Percentiles rank a stretch among this genome's conserved stretches.
phyloP scores from a whole-genome alignment of 768 basidiomycete species.

The Tricholoma furcatifolium region DNA sequence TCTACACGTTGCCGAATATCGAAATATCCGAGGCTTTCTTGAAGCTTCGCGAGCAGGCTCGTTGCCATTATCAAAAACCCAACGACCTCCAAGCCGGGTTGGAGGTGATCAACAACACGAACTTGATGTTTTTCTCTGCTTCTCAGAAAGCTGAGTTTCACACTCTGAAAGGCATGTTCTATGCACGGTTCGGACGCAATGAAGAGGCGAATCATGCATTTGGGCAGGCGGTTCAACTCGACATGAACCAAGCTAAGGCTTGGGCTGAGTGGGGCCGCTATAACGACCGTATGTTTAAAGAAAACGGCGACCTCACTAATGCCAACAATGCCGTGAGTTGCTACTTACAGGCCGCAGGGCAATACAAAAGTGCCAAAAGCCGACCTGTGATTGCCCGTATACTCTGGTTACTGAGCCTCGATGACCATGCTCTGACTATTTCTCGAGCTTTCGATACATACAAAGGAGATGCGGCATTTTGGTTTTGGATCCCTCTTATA shows the following conservation, averaged over 20 bases:
- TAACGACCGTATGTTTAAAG: constrained; percentile 92
- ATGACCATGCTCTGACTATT: constrained; percentile 71
- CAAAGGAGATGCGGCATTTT: constrained; percentile 93
- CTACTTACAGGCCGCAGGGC: constrained; percentile 94
- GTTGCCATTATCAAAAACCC: constrained; percentile 95
- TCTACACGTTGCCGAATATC: constrained; percentile 98
- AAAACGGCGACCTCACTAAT: constrained; percentile 71
- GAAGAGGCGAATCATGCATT: constrained; percentile 93
- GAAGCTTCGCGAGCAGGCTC: constrained; percentile 97
- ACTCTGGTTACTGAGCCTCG: constrained; percentile 94
- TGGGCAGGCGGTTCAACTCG: constrained; percentile 93
- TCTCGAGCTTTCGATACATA: constrained; percentile 89
- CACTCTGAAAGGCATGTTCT: constrained; percentile 98
- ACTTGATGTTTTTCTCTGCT: constrained; percentile 94
- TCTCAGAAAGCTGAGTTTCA: constrained; percentile 98
- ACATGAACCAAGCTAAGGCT: constrained; percentile 91
- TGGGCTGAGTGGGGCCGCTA: constrained; percentile 99
- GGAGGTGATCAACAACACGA: constrained; percentile 99
- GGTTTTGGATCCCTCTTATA: constrained; percentile 99
- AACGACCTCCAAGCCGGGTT: constrained; percentile 91
- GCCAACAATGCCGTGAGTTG: constrained; percentile 95
- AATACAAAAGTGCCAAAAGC: constrained; percentile 92
- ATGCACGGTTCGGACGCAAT: constrained; percentile 78
- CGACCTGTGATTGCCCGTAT: constrained; percentile 89
- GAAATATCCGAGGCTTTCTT: constrained; percentile 99